Evolutionary conservation across 441 rosid genomes (phyloP).

Genomic region (Erodium chrysanthum): DNA sequence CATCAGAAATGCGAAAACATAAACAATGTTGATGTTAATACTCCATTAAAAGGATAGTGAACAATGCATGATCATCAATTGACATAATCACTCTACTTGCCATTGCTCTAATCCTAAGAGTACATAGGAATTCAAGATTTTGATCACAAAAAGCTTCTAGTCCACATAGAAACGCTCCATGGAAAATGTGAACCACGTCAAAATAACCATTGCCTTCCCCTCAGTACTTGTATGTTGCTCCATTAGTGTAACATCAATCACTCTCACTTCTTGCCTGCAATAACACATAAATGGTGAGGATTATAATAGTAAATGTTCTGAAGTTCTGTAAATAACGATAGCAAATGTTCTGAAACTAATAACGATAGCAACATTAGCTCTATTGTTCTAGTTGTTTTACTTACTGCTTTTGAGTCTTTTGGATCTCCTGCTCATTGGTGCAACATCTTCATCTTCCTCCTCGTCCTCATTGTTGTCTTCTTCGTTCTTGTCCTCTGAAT

Average conservation of each 20-base stretch:
- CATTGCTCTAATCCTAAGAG: neutral
- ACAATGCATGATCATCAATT: conserved; percentile 4
- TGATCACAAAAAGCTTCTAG: neutral
- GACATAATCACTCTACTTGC: neutral
- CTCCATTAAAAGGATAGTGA: neutral
- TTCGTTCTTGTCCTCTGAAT: no score
- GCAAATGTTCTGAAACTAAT: neutral
- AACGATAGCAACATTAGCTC: no score
- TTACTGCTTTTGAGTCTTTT: neutral
- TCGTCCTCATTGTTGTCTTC: no score
- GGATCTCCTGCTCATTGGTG: neutral
- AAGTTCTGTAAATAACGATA: no score
- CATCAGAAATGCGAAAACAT: no score
- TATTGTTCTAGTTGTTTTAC: neutral
- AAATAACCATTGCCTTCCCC: neutral
- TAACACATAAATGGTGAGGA: neutral
- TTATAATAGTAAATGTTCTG: neutral
- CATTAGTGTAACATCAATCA: neutral
- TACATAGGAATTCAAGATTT: neutral
- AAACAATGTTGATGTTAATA: no score
- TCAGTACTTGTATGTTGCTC: neutral
- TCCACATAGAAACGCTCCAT: neutral
- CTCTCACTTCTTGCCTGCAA: conserved; percentile 16
- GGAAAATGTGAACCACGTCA: neutral
- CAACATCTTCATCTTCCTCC: neutral